Evolutionary conservation across 1,284 basidiomycete genomes (phyloP), one percentile per base, ranked within the genome.

Genomic region (Tetrapyrgos nigripes): DNA sequence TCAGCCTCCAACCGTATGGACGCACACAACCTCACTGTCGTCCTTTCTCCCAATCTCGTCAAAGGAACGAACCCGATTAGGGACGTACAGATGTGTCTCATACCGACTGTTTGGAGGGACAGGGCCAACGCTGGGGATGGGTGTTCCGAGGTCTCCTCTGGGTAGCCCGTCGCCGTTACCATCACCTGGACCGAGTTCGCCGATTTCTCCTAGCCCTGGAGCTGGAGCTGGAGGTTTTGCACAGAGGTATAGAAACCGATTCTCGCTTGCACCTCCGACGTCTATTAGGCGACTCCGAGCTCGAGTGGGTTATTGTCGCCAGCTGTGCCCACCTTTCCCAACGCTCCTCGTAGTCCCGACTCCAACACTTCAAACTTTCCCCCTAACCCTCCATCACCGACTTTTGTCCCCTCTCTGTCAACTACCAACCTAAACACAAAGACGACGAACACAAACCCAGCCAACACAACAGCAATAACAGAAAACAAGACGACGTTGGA

Each of bases 31-130:
- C 84, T 94, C 43, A 81, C 92, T 10, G 79, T 94, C 44, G 92
- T 94, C 6, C 76, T 94, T 26, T 84, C 81, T 57, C 92, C 93
- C 13, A 95, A 94, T 65, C 83, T 95, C 53, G 83, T 93, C 56
- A 84, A 85, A 58, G 77, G 89, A 57, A 71, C 86, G 3, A 89
- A 84, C 61, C 88, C 89, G 4, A 75, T 86, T 51, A 83, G 82
- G 19, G 91, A 93, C 64, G 86, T 91, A 40, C 79, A 81, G 76
- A 89, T 94, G 81, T 91, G 88, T 65, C 73, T 77, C 10, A 78
- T 91, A n/a, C 82, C 83, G n/a, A n/a, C n/a, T n/a, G n/a, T n/a
- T n/a, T 0, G 81, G 78, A 11, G 80, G 73, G 0, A 77, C 78
- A 33, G 66, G 72, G 4, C 68, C 37, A 9, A 40, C 37, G 4